A percentile compares a stretch with the other conserved stretches of the same genome.
Evolutionary conservation across 305 asterid genomes (phyloP).

Genomic region (Ajuga reptans): DNA sequence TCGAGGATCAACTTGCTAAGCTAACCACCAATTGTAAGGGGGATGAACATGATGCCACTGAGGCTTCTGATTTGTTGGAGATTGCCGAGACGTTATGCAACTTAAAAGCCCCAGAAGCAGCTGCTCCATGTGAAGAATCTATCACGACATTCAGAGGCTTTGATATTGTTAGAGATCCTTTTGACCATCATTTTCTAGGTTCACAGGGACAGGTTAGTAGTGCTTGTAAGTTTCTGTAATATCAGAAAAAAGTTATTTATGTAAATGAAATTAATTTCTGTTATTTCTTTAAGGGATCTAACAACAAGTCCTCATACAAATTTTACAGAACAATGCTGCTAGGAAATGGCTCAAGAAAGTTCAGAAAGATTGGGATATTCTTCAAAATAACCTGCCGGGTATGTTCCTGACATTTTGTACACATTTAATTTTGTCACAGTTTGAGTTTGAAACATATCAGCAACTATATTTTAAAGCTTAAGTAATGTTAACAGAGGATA

Average conservation of each 20-base stretch:
- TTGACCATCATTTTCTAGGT: conserved; percentile 66
- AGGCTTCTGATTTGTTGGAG: conserved; percentile 38
- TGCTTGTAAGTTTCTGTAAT: not conserved
- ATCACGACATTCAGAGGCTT: conserved; percentile 60
- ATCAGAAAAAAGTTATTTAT: not conserved
- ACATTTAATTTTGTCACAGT: not conserved
- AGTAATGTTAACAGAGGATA: conserved; percentile 51
- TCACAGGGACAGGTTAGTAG: conserved; percentile 66
- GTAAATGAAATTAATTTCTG: not conserved
- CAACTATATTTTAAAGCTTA: conserved; percentile 9
- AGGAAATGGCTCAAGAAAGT: conserved; percentile 95
- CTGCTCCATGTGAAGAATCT: conserved; percentile 29
- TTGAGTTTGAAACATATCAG: conserved; percentile 13
- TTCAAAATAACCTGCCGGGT: conserved; percentile 93
- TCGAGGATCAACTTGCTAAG: conserved; percentile 33
- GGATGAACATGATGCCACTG: conserved; percentile 35
- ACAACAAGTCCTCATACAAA: not conserved
- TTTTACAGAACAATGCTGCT: conserved; percentile 54
- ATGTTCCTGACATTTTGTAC: conserved; percentile 16
- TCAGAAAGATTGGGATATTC: conserved; percentile 89
- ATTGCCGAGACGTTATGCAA: conserved; percentile 42
- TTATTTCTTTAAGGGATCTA: not conserved
- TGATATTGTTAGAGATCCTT: conserved; percentile 72
- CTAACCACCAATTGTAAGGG: conserved; percentile 30
- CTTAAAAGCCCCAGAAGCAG: conserved; percentile 33